Conservation (phyloP, 371 early-diverging fungal genomes). For the Fennellomyces sp. region DNA sequence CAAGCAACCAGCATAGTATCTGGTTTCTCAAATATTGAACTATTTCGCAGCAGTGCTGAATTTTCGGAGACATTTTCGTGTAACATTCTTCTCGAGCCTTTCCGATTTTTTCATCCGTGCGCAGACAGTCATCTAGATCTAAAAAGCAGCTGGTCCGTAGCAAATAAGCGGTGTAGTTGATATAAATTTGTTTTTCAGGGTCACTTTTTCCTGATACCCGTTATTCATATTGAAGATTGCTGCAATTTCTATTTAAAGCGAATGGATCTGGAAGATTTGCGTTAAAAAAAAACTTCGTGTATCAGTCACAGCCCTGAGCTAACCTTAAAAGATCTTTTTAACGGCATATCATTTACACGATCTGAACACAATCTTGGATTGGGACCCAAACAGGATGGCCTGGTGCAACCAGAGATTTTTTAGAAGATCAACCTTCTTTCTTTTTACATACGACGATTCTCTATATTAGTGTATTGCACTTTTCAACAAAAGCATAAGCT, state of each 20-base stretch:
- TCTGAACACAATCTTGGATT: constrained; percentile 4
- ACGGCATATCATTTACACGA: neutral
- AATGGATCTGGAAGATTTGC: neutral
- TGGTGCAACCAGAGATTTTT: neutral
- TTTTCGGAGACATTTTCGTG: neutral
- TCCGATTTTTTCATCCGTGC: neutral
- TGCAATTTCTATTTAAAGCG: neutral
- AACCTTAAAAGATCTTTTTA: neutral
- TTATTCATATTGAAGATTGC: no score
- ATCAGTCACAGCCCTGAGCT: neutral
- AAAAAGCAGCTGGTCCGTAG: neutral
- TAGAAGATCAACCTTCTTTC: neutral
- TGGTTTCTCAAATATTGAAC: neutral
- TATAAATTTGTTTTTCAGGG: neutral
- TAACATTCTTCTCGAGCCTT: neutral
- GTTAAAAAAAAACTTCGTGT: neutral
- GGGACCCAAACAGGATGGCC: neutral
- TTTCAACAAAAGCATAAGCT: no score
- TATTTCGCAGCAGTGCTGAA: neutral
- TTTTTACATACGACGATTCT: neutral
- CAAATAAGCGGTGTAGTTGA: neutral
- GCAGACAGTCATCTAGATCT: neutral
- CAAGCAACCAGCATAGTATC: neutral
- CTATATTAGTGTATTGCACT: no score
- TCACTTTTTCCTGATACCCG: neutral